Conservation (phyloP, 1,139 yeast genomes). For the Debaryomyces sp. region DNA sequence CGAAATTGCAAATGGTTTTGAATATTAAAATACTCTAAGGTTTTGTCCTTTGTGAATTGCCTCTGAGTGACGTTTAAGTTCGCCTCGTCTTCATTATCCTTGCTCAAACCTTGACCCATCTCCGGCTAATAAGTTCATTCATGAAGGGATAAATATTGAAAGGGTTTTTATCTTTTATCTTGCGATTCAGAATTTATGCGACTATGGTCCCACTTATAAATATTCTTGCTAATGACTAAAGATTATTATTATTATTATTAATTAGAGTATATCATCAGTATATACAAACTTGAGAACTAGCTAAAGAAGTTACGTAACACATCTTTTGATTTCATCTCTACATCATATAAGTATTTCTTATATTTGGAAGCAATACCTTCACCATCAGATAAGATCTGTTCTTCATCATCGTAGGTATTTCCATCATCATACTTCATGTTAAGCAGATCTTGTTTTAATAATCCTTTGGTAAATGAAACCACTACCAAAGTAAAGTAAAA, state of each 20-base stretch:
- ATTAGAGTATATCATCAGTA: background rate
- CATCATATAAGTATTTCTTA: constrained; percentile 25
- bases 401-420: constrained; percentile 28
- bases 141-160: background rate
- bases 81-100: constrained; percentile 4
- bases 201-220: background rate
- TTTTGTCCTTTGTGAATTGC: constrained; percentile 22
- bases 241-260: background rate
- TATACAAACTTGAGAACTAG: constrained; percentile 1
- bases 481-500: constrained; percentile 69
- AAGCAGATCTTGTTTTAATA: constrained; percentile 36
- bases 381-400: constrained; percentile 25
- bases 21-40: constrained; percentile 23
- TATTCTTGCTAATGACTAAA: background rate
- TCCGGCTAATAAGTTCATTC: background rate
- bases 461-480: constrained; percentile 57
- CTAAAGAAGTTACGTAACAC: constrained; percentile 26
- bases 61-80: constrained; percentile 10
- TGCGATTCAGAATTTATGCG: background rate
- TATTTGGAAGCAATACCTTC: constrained; percentile 25
- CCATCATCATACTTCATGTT: constrained; percentile 24
- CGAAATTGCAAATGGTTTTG: constrained; percentile 23
- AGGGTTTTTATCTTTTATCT: background rate
- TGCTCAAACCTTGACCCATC: constrained; percentile 28
- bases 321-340: constrained; percentile 37